Percentiles rank a stretch among this genome's conserved stretches.
phyloP scores from a whole-genome alignment of 1,284 basidiomycete species.

The Dichomitus squalens region DNA sequence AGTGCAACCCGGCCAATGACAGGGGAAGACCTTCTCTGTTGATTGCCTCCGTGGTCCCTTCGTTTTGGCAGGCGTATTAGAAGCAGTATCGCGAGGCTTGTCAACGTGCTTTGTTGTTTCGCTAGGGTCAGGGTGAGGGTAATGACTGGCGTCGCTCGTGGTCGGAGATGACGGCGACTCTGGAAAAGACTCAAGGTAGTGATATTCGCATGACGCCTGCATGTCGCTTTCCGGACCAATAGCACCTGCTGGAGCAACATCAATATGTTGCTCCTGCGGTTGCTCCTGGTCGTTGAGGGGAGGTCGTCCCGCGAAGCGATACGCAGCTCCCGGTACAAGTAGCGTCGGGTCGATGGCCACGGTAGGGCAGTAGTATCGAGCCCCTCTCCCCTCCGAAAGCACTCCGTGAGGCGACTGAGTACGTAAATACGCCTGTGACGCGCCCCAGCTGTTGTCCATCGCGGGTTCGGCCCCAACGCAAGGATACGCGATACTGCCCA shows the following conservation, averaged over 20 bases:
- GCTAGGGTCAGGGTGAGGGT: neutral
- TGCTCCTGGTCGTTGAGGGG: conserved; percentile 3
- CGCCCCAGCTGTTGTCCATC: neutral
- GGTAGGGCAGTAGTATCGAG: neutral
- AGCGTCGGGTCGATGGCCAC: neutral
- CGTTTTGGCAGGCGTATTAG: neutral
- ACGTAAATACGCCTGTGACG: neutral
- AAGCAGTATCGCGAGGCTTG: neutral
- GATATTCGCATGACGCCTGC: neutral
- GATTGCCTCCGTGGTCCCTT: neutral
- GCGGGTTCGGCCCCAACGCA: neutral
- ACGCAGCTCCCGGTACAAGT: neutral
- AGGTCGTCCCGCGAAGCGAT: neutral
- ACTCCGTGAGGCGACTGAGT: neutral
- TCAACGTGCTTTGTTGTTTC: neutral
- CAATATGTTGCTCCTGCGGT: conserved; percentile 1
- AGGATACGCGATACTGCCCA: neutral
- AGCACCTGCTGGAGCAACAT: conserved; percentile 11
- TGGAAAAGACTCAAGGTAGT: neutral
- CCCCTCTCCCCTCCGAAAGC: neutral
- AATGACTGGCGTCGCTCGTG: neutral
- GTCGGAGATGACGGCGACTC: neutral
- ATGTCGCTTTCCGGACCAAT: conserved; percentile 8
- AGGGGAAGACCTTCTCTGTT: neutral
- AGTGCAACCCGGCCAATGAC: neutral